Evolutionary conservation across 2,329 filamentous ascomycete genomes (phyloP), one percentile per base, ranked within the genome.

Genomic region (Colletotrichum tanaceti): DNA sequence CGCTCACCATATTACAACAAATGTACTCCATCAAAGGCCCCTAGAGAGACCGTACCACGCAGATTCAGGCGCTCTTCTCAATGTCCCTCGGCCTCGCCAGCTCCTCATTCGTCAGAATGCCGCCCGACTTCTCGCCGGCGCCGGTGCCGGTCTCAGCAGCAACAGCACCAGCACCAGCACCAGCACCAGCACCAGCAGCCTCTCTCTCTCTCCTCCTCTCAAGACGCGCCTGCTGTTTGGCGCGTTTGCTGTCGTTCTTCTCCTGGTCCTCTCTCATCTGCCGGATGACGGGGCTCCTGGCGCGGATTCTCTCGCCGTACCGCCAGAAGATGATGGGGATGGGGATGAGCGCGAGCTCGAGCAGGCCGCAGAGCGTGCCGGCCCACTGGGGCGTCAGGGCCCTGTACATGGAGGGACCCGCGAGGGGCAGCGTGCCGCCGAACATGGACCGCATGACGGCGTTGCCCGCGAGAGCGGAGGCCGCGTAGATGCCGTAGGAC

Each of bases 251-350:
- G 58, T 80, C 78, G 44, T 76, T 77, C 63, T 74, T 77, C 57
- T 83, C 81, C 66, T 82, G 77, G n/a, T 85, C 82, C 63, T 84
- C 81, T 5, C 79, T 77, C 72, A 85, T 76, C 63, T 79, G 77
- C n/a, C 77, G 75, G 58, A 86, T 81, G 16, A 86, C 75, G 0
- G 80, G 81, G 63, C 86, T 88, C 74, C 79, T 84, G 6, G 81
- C 80, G 3, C 87, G 79, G 60, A 90, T 89, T 64, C 75, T 77
- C 43, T 82, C 81, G 0, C 87, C 87, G 72, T 86, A 89, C 38
- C 82, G 81, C 78, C 93, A 96, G 74, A 97, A 96, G 0, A 93
- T 83, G 65, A 95, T 86, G 0, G 93, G 93, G 54, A 96, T 94
- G 0, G 93, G 93, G 18, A 96, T 90, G 73, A 93, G 86, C 0